Percentiles rank a stretch among this genome's conserved stretches.
These are phyloP conservation scores for Diutina siamensis DNA, from an alignment of 1,139 yeast species.

Conservation along the genomic window DNA sequence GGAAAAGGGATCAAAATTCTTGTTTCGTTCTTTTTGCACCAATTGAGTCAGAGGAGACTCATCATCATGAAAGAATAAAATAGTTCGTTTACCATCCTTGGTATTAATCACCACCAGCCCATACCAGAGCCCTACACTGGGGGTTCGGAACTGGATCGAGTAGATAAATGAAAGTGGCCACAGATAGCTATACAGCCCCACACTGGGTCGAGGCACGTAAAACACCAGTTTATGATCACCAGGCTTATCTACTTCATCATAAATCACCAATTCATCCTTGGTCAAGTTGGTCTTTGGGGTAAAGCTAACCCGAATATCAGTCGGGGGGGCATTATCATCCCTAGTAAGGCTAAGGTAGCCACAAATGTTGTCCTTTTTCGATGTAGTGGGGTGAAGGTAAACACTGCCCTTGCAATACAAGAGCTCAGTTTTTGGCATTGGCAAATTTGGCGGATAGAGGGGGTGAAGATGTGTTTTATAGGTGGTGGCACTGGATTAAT, in stretches of 20 bases:
- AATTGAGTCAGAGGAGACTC: constrained; percentile 64
- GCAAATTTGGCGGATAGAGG: background rate
- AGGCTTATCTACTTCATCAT: constrained; percentile 41
- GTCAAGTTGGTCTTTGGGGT: constrained; percentile 53
- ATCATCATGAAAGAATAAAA: constrained; percentile 85
- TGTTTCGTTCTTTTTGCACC: constrained; percentile 46
- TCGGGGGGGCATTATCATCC: constrained; percentile 15
- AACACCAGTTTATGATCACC: background rate
- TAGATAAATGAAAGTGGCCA: constrained; percentile 50
- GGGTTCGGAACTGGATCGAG: constrained; percentile 74
- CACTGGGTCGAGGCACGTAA: constrained; percentile 24
- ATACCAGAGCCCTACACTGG: constrained; percentile 82
- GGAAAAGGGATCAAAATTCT: constrained; percentile 66
- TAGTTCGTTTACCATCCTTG: constrained; percentile 44
- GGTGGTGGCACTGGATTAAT: background rate
- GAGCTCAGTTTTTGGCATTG: constrained; percentile 16
- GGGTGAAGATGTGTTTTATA: background rate
- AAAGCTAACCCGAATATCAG: constrained; percentile 61
- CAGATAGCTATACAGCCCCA: constrained; percentile 56
- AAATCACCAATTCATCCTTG: constrained; percentile 36
- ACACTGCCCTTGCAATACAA: constrained; percentile 56
- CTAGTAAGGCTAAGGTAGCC: constrained; percentile 63
- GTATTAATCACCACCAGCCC: constrained; percentile 75
- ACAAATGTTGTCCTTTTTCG: constrained; percentile 61
- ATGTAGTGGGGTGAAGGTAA: constrained; percentile 70